Base-by-base conservation (phyloP, 768 basidiomycete genomes). In the Flagelloscypha sp. region DNA sequence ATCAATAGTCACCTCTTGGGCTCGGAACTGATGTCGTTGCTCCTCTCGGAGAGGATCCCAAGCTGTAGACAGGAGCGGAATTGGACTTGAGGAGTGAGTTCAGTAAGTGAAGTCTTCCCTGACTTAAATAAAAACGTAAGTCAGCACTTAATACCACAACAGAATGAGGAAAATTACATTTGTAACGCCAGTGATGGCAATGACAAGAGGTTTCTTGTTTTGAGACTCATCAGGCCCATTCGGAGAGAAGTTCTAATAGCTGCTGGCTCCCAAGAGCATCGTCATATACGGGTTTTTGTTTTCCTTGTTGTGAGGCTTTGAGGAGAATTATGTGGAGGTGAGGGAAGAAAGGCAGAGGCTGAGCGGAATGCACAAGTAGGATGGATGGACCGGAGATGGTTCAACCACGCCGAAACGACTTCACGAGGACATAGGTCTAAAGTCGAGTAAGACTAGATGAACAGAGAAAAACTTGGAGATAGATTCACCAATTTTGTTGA, bases 91-190 rank as follows among this genome's bases (percentile, higher is more conserved):
- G 50, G 19, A 95, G 63, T 2, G 88, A 83, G 57, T 95, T 92
- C 47, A 94, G 65, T 29, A 94, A 63, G 1, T n/a, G n/a, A 86
- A 70, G 32, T 84, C 85, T 64, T 95, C 94, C 10, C 92, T 92
- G 9, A 70, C 66, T 84, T 88, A 37, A 10, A 36, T n/a, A 40
- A 27, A 33, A 3, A 19, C 22, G 22, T 29, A 33, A 17, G 33
- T 42, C 29, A 44, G 37, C 38, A 29, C 23, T 19, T 21, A 18
- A 33, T 33, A 36, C 12, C 6, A 11, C 11, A 38, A 33, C 10
- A 29, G 31, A 25, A 13, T 35, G 35, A 43, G 28, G 36, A 38
- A 23, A 57, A 81, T 42, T 48, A 87, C 89, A 49, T 89, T 90
- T 0, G 84, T 72, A 17, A 84, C 57, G n/a, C 92, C 92, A 40